Evolutionary conservation across 805 yeast species (phyloP), one percentile per base, ranked within the genome.

Genomic region (Candida maesae): DNA sequence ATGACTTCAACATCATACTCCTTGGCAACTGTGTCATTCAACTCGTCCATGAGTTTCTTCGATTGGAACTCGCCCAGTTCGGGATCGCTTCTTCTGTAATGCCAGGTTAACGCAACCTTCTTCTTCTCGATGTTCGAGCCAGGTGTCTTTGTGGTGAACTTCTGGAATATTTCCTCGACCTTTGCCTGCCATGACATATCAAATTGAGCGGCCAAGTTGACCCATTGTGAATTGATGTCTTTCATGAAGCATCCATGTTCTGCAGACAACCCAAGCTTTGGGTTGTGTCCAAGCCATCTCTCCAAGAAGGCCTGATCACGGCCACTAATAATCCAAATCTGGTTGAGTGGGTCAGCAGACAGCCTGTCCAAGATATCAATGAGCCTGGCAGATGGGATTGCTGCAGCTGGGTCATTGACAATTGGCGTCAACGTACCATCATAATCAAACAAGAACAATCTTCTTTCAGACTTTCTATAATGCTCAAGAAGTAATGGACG

Each of bases 371-470:
- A 63, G 11, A 84, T 76, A 8, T 69, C 63, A 39, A 77, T 70
- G 33, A 93, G 68, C 50, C 83, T 73, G 3, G 81, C 79, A 1
- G 95, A 80, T 3, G 99, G 99, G 31, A 93, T 84, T 0, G 99
- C 99, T 0, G 98, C 97, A n/a, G 91, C 88, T 2, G 99, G 99
- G 53, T 93, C 98, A 29, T 79, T 76, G 4, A 93, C 99, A 57
- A 93, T 93, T 12, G 98, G 98, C 0, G 99, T 88, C 51, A 93
- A 70, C 1, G 99, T 93, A 21, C 99, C 99, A 60, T 93, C 99
- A 60, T 93, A 93, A 65, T 93, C 99, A 65, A 93, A 90, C 53
- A 93, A 63, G 53, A 93, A 88, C 44, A 93, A 65, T 47, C 98
- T 74, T 52, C 84, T 74, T 25, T 75, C 47, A 0, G 96, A 78